Base-by-base conservation (phyloP, 192 early-diverging fungal genomes). In the Hyaloraphidium curvatum region DNA sequence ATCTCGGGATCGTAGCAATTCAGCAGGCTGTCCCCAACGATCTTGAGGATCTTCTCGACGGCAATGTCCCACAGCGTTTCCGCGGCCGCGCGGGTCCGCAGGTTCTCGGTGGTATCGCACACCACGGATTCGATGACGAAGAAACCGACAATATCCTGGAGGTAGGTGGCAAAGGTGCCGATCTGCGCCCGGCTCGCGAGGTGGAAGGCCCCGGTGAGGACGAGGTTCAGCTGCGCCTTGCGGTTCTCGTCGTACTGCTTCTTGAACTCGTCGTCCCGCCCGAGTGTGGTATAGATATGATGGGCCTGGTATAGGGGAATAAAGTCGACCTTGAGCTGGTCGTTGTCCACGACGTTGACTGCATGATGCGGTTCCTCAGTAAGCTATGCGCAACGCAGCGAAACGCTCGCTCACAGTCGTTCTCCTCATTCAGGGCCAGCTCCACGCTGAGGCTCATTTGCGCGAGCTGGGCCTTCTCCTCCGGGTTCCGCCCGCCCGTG, bases 241-340 rank as follows among this genome's bases (percentile, higher is more conserved):
- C 95, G 77, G 63, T 94, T 87, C 53, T 93, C 89, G 53, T 88
- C 83, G 64, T 89, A 99, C 40, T 76, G 75, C 21, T 73, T 61
- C 58, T 83, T 85, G 56, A 99, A 86, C 63, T 93, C 82, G 27
- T 72, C 67, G 21, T 86, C 76, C 30, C 84, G 80, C 1, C 91
- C 91, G 9, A 99, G 77, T 22, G 88, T 86, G 52, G 89, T 87
- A 63, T 99, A 80, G 35, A 99, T 91, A 53, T 97, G 89, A 51
- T 97, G 69, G 61, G 91, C 93, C 65, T 90, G 88, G 67, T 89
- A 95, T 48, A 99, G 71, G 19, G 92, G 89, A 55, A 81, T 81
- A 69, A 99, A 88, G 59, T 95, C 90, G 50, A 99, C 75, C 17
- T 87, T 65, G 22, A 83, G 65, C 13, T 79, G 72, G 22, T 78